Base-by-base conservation (phyloP, 2,329 filamentous ascomycete species). In the Botryotinia narcissicola region DNA sequence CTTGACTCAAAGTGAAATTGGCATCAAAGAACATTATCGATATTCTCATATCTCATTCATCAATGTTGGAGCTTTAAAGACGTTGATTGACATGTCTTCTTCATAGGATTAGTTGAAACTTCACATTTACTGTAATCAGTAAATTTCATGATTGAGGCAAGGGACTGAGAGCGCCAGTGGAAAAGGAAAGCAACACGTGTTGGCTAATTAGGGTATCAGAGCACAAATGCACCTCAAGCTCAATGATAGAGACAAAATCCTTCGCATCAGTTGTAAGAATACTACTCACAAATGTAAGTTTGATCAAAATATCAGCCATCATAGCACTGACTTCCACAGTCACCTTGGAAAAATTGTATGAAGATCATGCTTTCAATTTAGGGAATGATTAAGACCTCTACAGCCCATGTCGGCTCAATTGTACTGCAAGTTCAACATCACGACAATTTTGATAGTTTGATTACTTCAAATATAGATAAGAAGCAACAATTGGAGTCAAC, bases 231-330 rank as follows among this genome's bases (percentile, higher is more conserved):
- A 25, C 5, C 59, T 37, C 59, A 2, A 22, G 32, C 25, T 37
- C 9, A 25, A 25, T 61, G 22, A 7, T 10, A 60, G 29, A 37
- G 1, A n/a, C 4, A 14, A 16, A 37, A 8, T 4, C 2, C 10
- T 51, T 14, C 4, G 3, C 25, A 0, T 14, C 48, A 51, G 9
- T 51, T n/a, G 4, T 12, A 5, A 14, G 0, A n/a, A 2, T 14
- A 14, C 1, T 1, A 14, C 25, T n/a, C 12, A 51, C 25, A 12
- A n/a, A n/a, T 14, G 1, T 51, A n/a, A n/a, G 25, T 14, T n/a
- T 3, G 10, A 14, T 51, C n/a, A n/a, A n/a, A n/a, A n/a, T n/a
- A n/a, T 9, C 14, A 2, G 37, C 16, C 20, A 16, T 20, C 0
- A 42, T 10, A 7, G 60, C 12, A n/a, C 22, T 40, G 10, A 0